Percentiles rank a stretch among this genome's conserved stretches.
Evolutionary conservation across 2,329 filamentous ascomycete species (phyloP).

Genomic region (Pseudogymnoascus destructans): DNA sequence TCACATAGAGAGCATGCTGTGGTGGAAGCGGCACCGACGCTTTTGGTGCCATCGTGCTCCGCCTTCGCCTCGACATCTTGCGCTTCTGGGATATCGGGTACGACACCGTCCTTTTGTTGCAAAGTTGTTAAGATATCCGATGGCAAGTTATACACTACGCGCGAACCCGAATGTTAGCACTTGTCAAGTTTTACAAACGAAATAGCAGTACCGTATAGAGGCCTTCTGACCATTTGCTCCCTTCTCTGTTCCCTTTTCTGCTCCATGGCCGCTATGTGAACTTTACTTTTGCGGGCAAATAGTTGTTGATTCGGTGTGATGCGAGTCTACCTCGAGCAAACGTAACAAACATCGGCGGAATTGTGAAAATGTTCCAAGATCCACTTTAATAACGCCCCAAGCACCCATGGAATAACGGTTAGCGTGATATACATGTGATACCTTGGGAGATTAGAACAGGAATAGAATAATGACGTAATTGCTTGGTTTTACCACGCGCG

Average conservation of each 20-base stretch:
- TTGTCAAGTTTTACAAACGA: conserved; percentile 16
- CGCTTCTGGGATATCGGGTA: neutral
- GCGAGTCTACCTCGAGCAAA: conserved; percentile 2
- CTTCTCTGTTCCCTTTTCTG: conserved; percentile 24
- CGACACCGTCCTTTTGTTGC: conserved; percentile 20
- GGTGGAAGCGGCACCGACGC: conserved; percentile 31
- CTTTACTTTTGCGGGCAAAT: neutral
- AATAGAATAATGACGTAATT: neutral
- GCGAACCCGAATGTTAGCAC: conserved; percentile 14
- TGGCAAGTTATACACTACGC: conserved; percentile 25
- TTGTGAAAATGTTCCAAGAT: neutral
- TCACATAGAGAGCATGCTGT: conserved; percentile 74
- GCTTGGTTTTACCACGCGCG: neutral
- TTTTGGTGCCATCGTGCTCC: neutral
- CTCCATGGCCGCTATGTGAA: neutral
- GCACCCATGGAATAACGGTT: neutral
- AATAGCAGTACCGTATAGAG: conserved; percentile 28
- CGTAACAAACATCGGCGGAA: neutral
- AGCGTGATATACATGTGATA: neutral
- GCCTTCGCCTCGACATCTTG: neutral
- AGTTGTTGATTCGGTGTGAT: neutral
- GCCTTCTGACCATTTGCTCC: conserved; percentile 28
- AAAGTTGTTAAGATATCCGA: conserved; percentile 27
- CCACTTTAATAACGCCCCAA: conserved; percentile 1
- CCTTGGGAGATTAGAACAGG: conserved; percentile 4